Conservation (phyloP, 2,329 filamentous ascomycete genomes). For the Helotiales sp. region DNA sequence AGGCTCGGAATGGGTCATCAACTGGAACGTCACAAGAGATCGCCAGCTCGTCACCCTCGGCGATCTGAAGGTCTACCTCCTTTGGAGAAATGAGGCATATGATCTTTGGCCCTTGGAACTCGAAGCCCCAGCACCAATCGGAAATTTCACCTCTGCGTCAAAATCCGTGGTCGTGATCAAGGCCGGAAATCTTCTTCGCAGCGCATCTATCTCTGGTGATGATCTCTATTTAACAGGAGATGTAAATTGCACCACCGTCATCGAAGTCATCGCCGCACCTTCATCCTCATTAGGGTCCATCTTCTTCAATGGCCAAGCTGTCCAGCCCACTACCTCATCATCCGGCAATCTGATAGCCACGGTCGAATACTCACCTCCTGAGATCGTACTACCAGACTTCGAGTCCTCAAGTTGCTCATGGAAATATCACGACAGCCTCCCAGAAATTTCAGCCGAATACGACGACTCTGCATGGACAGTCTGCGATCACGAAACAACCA, state of each 20-base stretch:
- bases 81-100: not conserved
- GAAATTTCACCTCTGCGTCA: not conserved
- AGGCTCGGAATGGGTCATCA: slow-evolving; percentile 41
- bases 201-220: slow-evolving; percentile 48
- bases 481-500: slow-evolving; percentile 27
- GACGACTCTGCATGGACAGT: slow-evolving; percentile 69
- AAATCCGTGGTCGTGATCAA: slow-evolving; percentile 51
- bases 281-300: slow-evolving; percentile 32
- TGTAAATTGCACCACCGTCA: slow-evolving; percentile 57
- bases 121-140: not conserved
- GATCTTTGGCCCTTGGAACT: slow-evolving; percentile 21
- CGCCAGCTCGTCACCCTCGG: not conserved
- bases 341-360: not conserved
- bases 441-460: slow-evolving; percentile 61
- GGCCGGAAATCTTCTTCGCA: slow-evolving; percentile 62
- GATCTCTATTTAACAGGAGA: slow-evolving; percentile 64
- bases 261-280: slow-evolving; percentile 61
- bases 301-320: slow-evolving; percentile 24
- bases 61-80: not conserved
- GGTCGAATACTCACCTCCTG: slow-evolving; percentile 44
- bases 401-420: slow-evolving; percentile 55
- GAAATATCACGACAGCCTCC: slow-evolving; percentile 68
- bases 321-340: not conserved
- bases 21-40: slow-evolving; percentile 50
- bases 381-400: slow-evolving; percentile 6